Evolutionary conservation across 257 asterid species (phyloP).

Genomic region (Solanum arcanum): DNA sequence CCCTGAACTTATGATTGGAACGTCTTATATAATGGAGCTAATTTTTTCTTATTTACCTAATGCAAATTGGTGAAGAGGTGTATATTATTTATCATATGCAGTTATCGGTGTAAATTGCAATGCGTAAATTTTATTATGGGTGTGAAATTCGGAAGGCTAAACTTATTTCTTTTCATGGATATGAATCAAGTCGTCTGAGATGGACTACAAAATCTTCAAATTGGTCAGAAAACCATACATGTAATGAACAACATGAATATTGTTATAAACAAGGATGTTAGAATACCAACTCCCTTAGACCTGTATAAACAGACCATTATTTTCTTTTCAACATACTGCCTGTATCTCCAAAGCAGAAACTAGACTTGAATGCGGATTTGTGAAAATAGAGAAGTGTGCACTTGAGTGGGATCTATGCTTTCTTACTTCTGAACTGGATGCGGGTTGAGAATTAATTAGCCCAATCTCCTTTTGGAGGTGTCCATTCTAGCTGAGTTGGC

Average conservation of each 20-base stretch:
- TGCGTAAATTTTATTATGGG: background rate
- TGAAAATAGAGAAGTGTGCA: background rate
- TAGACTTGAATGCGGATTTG: background rate
- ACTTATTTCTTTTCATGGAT: background rate
- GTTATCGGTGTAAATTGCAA: background rate
- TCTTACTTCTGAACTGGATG: background rate
- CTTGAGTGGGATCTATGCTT: background rate
- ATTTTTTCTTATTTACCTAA: background rate
- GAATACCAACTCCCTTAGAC: background rate
- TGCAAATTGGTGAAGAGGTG: background rate
- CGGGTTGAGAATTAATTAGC: background rate
- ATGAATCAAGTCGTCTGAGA: background rate
- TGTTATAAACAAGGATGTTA: background rate
- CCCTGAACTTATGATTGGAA: background rate
- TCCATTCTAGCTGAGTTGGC: background rate
- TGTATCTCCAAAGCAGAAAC: background rate
- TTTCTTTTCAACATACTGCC: background rate
- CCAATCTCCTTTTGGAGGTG: background rate
- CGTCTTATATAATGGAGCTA: background rate
- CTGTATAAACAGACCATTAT: background rate
- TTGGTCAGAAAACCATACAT: background rate
- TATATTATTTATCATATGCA: background rate
- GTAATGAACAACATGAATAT: background rate
- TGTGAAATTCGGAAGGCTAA: background rate
- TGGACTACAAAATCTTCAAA: background rate